phyloP scores from a whole-genome alignment of 495 filamentous ascomycete species.

The Daldinia loculata region DNA sequence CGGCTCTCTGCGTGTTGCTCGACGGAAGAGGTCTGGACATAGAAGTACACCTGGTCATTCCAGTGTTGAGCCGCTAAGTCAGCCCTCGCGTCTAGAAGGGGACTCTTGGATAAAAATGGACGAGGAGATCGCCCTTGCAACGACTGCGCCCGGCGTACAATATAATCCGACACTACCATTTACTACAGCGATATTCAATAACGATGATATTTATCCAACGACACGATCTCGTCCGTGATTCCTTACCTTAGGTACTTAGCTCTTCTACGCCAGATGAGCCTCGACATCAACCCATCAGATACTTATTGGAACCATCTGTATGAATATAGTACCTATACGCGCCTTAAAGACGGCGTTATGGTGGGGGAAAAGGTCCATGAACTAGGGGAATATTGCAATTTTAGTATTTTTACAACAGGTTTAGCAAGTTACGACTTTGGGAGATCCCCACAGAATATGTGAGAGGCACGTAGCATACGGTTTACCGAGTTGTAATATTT shows the following conservation, averaged over 20 bases:
- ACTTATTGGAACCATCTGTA: neutral
- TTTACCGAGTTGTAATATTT: neutral
- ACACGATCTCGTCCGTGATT: neutral
- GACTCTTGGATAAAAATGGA: conserved; percentile 44
- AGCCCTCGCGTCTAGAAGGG: conserved; percentile 11
- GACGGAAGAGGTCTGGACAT: conserved; percentile 29
- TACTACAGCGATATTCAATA: neutral
- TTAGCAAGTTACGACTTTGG: neutral
- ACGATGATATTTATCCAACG: neutral
- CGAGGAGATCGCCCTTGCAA: conserved; percentile 24
- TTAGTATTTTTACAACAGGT: neutral
- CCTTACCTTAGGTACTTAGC: no score
- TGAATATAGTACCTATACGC: neutral
- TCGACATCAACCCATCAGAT: neutral
- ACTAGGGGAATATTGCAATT: neutral
- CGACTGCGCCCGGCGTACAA: neutral
- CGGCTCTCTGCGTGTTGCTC: conserved; percentile 42
- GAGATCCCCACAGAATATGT: neutral
- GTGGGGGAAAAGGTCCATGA: neutral
- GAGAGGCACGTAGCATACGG: neutral
- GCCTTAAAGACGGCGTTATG: neutral
- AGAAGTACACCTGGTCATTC: conserved; percentile 13
- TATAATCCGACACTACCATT: conserved; percentile 6
- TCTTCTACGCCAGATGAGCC: neutral
- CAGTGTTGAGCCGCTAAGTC: conserved; percentile 13